Base-by-base conservation (phyloP, 176 grass and related monocot genomes). In the Leersia perrieri region DNA sequence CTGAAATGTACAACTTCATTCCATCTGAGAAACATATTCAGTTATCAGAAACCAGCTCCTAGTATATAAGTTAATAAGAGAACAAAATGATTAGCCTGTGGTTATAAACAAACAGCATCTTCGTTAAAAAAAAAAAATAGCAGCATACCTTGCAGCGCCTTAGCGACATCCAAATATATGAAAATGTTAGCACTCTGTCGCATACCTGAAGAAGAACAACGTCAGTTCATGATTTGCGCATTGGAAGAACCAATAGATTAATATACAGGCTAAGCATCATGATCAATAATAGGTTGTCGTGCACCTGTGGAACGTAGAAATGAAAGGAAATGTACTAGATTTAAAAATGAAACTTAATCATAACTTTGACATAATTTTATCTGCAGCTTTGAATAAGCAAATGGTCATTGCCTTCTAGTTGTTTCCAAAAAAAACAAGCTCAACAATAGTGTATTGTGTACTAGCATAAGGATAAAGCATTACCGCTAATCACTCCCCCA, bases 91-190 rank as follows among this genome's bases (percentile, higher is more conserved):
- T 42, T 14, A n/a, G 26, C 51, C 35, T 60, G 20, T 6, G 5
- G 4, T 5, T 27, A 63, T 66, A 63, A 41, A 14, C 25, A 45
- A 25, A 36, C 30, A 33, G 30, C 28, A 53, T 32, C 45, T n/a
- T n/a, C n/a, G n/a, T n/a, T n/a, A n/a, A n/a, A n/a, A n/a, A n/a
- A 63, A 41, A 14, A 18, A 45, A 25, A 36, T 25, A 33, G 30
- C 28, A 53, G 27, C 45, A 9, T 90, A 94, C 95, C 95, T 80
- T 94, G 65, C 27, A 94, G 49, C 66, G 95, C 92, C 80, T 89
- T 98, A 20, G 40, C 83, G 26, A 94, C 83, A 35, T 98, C 86
- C 82, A 98, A 87, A 88, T 98, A 86, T 76, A 98, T 98, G 66
- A 98, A 78, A 60, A 92, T 64, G 61, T 98, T 98, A 11, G 89